A percentile compares a stretch with the other conserved stretches of the same genome.
Evolutionary conservation across 2,329 filamentous ascomycete species (phyloP).

Genomic region (Fonsecaea pedrosoi): DNA sequence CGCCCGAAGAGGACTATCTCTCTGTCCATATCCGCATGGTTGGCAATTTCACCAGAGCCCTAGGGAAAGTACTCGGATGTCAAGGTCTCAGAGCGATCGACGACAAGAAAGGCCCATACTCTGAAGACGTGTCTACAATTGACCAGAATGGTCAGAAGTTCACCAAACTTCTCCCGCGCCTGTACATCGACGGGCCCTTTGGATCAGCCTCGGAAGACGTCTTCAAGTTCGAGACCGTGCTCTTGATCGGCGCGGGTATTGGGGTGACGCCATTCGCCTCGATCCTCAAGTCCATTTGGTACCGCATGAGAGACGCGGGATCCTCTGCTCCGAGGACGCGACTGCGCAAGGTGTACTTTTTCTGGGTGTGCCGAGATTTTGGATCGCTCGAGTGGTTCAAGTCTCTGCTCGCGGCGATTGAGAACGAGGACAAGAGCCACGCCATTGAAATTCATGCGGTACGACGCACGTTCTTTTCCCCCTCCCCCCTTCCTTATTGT

Average conservation of each 20-base stretch:
- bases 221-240: slow-evolving; percentile 65
- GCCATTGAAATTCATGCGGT: slow-evolving; percentile 84
- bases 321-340: slow-evolving; percentile 76
- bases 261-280: slow-evolving; percentile 61
- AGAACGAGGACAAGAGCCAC: slow-evolving; percentile 82
- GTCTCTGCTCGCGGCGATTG: slow-evolving; percentile 80
- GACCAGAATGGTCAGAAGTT: slow-evolving; percentile 46
- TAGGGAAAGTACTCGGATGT: slow-evolving; percentile 76
- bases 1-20: slow-evolving; percentile 88
- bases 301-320: slow-evolving; percentile 66
- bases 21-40: slow-evolving; percentile 83
- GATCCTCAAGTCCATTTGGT: slow-evolving; percentile 83
- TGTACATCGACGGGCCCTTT: slow-evolving; percentile 85
- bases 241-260: slow-evolving; percentile 59
- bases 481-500: not conserved
- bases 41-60: slow-evolving; percentile 76
- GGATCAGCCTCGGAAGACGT: slow-evolving; percentile 87
- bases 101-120: not conserved
- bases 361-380: slow-evolving; percentile 90
- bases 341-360: slow-evolving; percentile 86
- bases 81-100: slow-evolving; percentile 49
- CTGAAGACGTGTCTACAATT: slow-evolving; percentile 48
- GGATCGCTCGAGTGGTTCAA: slow-evolving; percentile 90
- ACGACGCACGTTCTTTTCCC: slow-evolving; percentile 37
- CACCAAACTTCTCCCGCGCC: slow-evolving; percentile 70